phyloP scores from a whole-genome alignment of 2,329 filamentous ascomycete species.

The Aureobasidium zeae region DNA sequence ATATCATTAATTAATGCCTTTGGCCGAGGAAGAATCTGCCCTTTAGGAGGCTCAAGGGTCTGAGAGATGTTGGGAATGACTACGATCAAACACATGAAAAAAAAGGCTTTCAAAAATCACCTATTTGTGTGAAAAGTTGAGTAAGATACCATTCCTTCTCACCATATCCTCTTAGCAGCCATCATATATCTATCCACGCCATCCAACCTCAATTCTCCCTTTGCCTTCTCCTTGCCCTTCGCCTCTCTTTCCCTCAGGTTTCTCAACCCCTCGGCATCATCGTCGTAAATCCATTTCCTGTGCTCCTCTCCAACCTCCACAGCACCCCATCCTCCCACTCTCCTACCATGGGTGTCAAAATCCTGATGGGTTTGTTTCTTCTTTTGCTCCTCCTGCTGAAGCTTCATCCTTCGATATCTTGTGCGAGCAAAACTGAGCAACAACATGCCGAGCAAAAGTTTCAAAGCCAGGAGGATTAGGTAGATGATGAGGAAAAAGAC shows the following conservation, averaged over 20 bases:
- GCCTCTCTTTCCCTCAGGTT: constrained; percentile 53
- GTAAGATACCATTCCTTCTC: too few relatives aligned
- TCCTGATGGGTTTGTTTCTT: too few relatives aligned
- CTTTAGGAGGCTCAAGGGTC: too few relatives aligned
- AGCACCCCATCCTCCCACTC: constrained; percentile 72
- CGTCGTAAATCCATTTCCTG: constrained; percentile 74
- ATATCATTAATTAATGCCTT: too few relatives aligned
- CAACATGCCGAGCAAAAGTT: constrained; percentile 75
- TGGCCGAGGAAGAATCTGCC: too few relatives aligned
- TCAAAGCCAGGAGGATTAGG: constrained; percentile 67
- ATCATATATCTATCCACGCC: constrained; percentile 78
- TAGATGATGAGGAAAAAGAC: constrained; percentile 79
- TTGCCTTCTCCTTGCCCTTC: constrained; percentile 42
- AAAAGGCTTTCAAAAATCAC: too few relatives aligned
- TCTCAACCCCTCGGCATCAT: constrained; percentile 63
- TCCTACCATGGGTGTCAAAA: constrained; percentile 59
- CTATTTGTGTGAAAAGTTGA: too few relatives aligned
- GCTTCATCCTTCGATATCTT: constrained; percentile 73
- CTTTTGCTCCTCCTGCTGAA: constrained; percentile 48
- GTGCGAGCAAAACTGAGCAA: constrained; percentile 70
- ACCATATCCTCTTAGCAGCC: constrained; percentile 97
- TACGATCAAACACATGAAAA: too few relatives aligned
- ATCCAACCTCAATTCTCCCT: constrained; percentile 48
- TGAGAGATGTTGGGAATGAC: too few relatives aligned
- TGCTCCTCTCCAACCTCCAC: constrained; percentile 87